Conservation (phyloP, 257 asterid species). For the Primulina tabacum region DNA sequence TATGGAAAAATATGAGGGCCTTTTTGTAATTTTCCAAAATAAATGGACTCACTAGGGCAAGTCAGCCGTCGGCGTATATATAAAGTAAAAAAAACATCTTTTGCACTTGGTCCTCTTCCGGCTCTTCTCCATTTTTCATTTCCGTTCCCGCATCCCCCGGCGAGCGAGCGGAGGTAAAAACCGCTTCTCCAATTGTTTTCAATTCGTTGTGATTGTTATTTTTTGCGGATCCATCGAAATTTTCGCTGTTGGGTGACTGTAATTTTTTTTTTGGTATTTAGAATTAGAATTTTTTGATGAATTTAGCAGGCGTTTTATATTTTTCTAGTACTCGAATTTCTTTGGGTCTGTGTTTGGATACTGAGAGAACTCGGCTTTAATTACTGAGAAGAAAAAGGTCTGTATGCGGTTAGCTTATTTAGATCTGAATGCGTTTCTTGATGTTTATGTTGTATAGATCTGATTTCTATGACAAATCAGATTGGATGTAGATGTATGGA, state of each 20-base stretch:
- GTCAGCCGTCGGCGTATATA: not conserved
- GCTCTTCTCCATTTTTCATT: constrained; percentile 26
- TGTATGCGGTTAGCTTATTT: constrained; percentile 15
- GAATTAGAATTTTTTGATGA: not conserved
- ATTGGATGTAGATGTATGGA: not conserved
- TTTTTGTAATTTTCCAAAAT: not conserved
- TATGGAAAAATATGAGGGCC: not conserved
- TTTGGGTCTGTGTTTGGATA: constrained; percentile 22
- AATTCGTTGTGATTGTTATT: not conserved
- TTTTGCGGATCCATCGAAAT: constrained; percentile 26
- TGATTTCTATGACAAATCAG: not conserved
- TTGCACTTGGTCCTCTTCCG: not conserved
- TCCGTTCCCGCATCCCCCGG: constrained; percentile 22
- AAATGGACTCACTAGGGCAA: constrained; percentile 2
- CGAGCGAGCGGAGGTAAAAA: constrained; percentile 44
- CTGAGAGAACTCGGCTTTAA: not conserved
- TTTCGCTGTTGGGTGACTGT: constrained; percentile 24
- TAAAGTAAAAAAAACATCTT: not conserved
- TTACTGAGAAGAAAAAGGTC: constrained; percentile 17
- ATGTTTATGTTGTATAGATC: constrained; percentile 17
- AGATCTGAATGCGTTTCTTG: constrained; percentile 9
- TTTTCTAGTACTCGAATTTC: not conserved
- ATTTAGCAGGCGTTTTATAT: not conserved
- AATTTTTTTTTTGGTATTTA: not conserved
- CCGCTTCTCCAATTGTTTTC: not conserved